Percentiles rank a stretch among this genome's conserved stretches.
phyloP scores from a whole-genome alignment of 345 rosid species.

The Nephelium lappaceum region DNA sequence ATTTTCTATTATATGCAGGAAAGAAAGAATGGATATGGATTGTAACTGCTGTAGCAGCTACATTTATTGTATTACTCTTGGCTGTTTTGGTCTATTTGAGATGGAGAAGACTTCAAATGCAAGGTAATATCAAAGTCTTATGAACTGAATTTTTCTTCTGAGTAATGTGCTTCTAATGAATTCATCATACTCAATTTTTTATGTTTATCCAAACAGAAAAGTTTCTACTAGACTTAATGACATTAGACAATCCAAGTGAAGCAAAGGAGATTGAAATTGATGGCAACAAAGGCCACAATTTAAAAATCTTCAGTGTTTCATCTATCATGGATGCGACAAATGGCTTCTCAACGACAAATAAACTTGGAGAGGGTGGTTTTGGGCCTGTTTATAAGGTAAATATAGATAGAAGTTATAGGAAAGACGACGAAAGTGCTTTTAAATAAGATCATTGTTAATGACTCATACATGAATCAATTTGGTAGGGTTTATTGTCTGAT shows the following conservation, averaged over 20 bases:
- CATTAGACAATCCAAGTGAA: slow-evolving; percentile 5
- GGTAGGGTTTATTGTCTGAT: slow-evolving; percentile 12
- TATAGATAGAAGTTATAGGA: background rate
- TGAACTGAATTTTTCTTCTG: background rate
- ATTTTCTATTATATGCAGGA: background rate
- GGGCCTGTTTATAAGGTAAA: slow-evolving; percentile 23
- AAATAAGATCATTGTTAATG: no score
- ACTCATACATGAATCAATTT: background rate
- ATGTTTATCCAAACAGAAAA: background rate
- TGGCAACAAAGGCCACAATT: slow-evolving; percentile 9
- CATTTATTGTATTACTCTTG: background rate
- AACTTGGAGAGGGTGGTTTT: slow-evolving; percentile 8
- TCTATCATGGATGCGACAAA: slow-evolving; percentile 18
- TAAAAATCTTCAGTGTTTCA: background rate
- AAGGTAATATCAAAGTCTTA: background rate
- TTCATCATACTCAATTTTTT: background rate
- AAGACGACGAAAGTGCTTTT: no score
- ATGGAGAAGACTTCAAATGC: background rate
- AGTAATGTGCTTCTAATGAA: background rate
- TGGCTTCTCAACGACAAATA: background rate
- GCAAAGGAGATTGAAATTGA: slow-evolving; percentile 7
- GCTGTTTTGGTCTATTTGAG: background rate
- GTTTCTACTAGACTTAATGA: slow-evolving; percentile 16
- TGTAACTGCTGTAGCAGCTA: background rate
- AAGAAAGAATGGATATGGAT: background rate